A percentile compares a stretch with the other conserved stretches of the same genome.
Evolutionary conservation across 768 basidiomycete genomes (phyloP).

Genomic region (Serendipita sp.): DNA sequence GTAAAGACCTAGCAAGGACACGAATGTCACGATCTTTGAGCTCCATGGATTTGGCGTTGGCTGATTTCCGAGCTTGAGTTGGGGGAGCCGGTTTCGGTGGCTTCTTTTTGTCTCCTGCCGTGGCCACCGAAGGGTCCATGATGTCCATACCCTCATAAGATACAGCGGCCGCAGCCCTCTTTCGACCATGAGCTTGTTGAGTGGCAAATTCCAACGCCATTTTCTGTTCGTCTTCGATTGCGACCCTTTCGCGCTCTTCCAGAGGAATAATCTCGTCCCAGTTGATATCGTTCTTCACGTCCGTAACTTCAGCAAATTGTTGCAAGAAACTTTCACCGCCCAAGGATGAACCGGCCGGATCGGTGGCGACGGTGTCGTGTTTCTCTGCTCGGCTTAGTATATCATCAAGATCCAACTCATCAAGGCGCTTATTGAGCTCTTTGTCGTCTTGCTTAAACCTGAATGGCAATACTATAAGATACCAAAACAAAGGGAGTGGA

Average conservation of each 20-base stretch:
- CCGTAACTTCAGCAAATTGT: conserved; percentile 88
- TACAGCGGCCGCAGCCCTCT: conserved; percentile 71
- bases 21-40: conserved; percentile 95
- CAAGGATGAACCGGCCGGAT: conserved; percentile 72
- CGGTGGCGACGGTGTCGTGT: conserved; percentile 83
- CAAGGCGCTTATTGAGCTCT: conserved; percentile 85
- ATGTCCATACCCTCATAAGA: conserved; percentile 93
- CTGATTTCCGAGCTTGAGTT: conserved; percentile 67
- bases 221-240: conserved; percentile 61
- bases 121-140: conserved; percentile 38
- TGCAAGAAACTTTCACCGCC: conserved; percentile 95
- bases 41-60: conserved; percentile 89
- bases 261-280: conserved; percentile 99
- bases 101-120: conserved; percentile 53
- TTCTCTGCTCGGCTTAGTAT: conserved; percentile 93
- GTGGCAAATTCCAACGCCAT: conserved; percentile 55
- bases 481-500: background rate
- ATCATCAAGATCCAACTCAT: conserved; percentile 98
- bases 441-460: conserved; percentile 97
- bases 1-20: conserved; percentile 83
- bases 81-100: conserved; percentile 36
- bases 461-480: background rate
- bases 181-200: conserved; percentile 46
- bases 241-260: conserved; percentile 74
- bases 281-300: conserved; percentile 95